Percentiles rank a stretch among this genome's conserved stretches.
Conservation (phyloP, 2,329 filamentous ascomycete genomes). For the Paecilomyces variotii region DNA sequence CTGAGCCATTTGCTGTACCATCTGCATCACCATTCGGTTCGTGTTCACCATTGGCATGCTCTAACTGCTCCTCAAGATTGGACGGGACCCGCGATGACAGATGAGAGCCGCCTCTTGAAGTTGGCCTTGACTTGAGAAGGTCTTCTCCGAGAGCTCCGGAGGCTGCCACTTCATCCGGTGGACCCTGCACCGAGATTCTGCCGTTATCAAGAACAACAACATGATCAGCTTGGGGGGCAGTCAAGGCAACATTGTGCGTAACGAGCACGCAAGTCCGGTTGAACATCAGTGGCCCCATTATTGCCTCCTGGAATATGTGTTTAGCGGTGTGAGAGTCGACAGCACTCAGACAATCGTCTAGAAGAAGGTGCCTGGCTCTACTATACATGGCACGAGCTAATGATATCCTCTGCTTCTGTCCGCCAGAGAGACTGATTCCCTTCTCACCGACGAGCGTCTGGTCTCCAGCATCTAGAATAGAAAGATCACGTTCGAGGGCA, state of each 20-base stretch:
- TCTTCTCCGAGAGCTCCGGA: constrained; percentile 89
- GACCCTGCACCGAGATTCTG: constrained; percentile 66
- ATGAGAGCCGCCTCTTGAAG: constrained; percentile 62
- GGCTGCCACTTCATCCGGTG: constrained; percentile 66
- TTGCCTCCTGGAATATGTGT: constrained; percentile 93
- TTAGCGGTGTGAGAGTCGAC: constrained; percentile 97
- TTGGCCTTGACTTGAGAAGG: constrained; percentile 63
- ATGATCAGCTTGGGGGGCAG: constrained; percentile 69
- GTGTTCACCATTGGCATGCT: constrained; percentile 42
- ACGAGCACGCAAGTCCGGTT: constrained; percentile 88
- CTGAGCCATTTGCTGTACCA: constrained; percentile 36
- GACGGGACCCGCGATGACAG: constrained; percentile 72
- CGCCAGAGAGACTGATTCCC: constrained; percentile 90
- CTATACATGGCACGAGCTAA: constrained; percentile 96
- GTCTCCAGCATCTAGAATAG: constrained; percentile 87
- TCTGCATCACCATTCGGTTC: constrained; percentile 43
- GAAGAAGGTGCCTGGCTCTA: constrained; percentile 77
- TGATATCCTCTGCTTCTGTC: constrained; percentile 95
- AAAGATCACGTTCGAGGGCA: constrained; percentile 79
- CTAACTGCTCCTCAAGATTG: constrained; percentile 54
- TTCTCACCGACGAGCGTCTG: constrained; percentile 94
- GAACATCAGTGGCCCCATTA: constrained; percentile 81
- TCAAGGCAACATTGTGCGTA: constrained; percentile 89
- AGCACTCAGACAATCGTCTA: constrained; percentile 93
- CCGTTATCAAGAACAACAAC: constrained; percentile 86